Conservation (phyloP, 768 basidiomycete genomes). For the Rhizopogon rudus region DNA sequence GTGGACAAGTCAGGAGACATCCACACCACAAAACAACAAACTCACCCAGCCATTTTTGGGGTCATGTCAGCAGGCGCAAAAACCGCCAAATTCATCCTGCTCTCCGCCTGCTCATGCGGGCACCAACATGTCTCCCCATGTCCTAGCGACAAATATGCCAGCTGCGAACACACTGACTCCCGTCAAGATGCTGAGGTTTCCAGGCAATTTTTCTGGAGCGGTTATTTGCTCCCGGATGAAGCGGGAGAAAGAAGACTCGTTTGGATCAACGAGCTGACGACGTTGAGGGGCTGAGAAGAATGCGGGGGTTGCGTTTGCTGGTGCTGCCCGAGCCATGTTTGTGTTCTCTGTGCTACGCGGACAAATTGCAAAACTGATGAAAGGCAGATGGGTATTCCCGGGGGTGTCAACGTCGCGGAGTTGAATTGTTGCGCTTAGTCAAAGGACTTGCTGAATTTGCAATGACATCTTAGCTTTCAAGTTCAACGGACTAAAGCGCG, state of each 20-base stretch:
- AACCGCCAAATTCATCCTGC: neutral
- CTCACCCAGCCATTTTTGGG: neutral
- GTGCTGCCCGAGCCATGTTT: constrained; percentile 62
- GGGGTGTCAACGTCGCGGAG: neutral
- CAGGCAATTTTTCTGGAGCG: constrained; percentile 68
- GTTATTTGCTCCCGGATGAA: constrained; percentile 58
- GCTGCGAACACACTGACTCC: constrained; percentile 64
- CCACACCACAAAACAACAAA: neutral
- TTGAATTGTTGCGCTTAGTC: neutral
- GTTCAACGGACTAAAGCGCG: too few species aligned
- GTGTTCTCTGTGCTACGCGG: neutral
- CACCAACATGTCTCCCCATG: constrained; percentile 76
- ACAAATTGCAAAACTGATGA: neutral
- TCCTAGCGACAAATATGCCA: constrained; percentile 65
- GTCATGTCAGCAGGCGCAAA: neutral
- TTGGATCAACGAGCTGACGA: constrained; percentile 43
- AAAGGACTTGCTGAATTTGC: neutral
- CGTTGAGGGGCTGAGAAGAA: constrained; percentile 41
- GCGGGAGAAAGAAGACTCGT: constrained; percentile 58
- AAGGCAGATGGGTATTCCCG: neutral
- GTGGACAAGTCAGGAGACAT: neutral
- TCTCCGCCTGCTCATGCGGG: constrained; percentile 40
- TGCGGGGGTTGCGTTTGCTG: constrained; percentile 46
- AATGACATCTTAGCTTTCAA: too few species aligned
- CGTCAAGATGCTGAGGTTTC: constrained; percentile 67